Percentiles rank a stretch among this genome's conserved stretches.
Conservation (phyloP, 345 rosid genomes). For the Durio zibethinus region DNA sequence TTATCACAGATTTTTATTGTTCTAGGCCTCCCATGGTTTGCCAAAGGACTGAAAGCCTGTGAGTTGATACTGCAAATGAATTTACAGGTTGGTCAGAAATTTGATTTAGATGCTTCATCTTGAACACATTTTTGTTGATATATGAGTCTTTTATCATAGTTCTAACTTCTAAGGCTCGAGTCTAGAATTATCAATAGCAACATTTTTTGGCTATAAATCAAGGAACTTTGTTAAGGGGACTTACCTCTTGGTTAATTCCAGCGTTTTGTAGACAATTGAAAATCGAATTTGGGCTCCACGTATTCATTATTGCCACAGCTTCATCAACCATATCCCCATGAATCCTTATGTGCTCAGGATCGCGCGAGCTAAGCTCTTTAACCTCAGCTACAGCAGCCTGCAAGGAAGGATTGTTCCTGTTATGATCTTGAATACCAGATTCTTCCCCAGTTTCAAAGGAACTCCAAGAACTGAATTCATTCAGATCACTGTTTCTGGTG, state of each 20-base stretch:
- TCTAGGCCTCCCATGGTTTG: constrained; percentile 30
- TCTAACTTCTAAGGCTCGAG: background rate
- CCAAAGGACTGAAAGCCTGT: constrained; percentile 27
- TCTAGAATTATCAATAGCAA: background rate
- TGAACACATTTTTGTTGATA: background rate
- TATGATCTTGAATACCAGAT: constrained; percentile 8
- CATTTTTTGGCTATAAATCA: background rate
- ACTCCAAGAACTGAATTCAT: constrained; percentile 22
- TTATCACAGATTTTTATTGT: constrained; percentile 12
- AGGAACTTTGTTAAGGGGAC: background rate
- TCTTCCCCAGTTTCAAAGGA: constrained; percentile 20
- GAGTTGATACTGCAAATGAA: constrained; percentile 31
- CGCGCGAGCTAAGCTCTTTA: constrained; percentile 13
- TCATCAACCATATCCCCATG: constrained; percentile 26
- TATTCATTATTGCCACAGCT: constrained; percentile 17
- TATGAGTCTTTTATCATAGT: background rate
- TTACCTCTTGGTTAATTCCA: constrained; percentile 35
- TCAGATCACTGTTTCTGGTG: constrained; percentile 8
- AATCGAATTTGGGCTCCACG: constrained; percentile 30
- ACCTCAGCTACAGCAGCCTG: constrained; percentile 6
- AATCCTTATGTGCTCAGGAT: constrained; percentile 2
- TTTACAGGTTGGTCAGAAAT: background rate
- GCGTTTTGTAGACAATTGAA: constrained; percentile 27
- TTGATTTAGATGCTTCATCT: background rate
- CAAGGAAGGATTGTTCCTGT: constrained; percentile 5